phyloP scores from a whole-genome alignment of 306 rosid species.

The Citrullus mucosospermus region DNA sequence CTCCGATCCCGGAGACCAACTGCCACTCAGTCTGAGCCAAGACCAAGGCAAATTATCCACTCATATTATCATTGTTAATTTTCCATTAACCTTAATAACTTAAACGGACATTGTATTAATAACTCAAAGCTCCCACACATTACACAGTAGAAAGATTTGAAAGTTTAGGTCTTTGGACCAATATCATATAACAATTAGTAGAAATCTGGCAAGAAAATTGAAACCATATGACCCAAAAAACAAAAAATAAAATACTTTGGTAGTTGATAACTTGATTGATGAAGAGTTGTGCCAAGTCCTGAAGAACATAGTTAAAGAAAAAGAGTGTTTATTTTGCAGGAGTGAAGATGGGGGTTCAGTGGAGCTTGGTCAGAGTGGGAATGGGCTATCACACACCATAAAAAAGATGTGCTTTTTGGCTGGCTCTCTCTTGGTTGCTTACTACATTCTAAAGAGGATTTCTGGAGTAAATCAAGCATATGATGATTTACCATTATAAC shows the following conservation, averaged over 20 bases:
- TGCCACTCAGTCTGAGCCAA: background rate
- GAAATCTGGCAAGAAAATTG: no score
- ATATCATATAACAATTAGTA: background rate
- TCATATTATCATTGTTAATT: background rate
- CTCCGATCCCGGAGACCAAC: background rate
- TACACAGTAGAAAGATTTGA: background rate
- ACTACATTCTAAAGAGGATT: background rate
- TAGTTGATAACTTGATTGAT: no score
- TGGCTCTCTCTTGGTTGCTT: background rate
- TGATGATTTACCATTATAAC: slow-evolving; percentile 5
- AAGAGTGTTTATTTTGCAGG: background rate
- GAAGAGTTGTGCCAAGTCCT: no score
- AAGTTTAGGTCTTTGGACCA: background rate
- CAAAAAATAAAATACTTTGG: background rate
- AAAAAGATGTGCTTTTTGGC: background rate
- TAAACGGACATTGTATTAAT: background rate
- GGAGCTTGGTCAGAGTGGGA: background rate
- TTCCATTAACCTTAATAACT: background rate
- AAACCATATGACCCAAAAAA: background rate
- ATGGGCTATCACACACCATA: background rate
- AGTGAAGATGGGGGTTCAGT: background rate
- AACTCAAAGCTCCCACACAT: background rate
- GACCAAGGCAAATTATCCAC: slow-evolving; percentile 1
- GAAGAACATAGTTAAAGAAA: background rate
- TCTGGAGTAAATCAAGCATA: background rate